A percentile compares a stretch with the other conserved stretches of the same genome.
Evolutionary conservation across 2,329 filamentous ascomycete genomes (phyloP).

Genomic region (Pseudocercospora fijiensis): DNA sequence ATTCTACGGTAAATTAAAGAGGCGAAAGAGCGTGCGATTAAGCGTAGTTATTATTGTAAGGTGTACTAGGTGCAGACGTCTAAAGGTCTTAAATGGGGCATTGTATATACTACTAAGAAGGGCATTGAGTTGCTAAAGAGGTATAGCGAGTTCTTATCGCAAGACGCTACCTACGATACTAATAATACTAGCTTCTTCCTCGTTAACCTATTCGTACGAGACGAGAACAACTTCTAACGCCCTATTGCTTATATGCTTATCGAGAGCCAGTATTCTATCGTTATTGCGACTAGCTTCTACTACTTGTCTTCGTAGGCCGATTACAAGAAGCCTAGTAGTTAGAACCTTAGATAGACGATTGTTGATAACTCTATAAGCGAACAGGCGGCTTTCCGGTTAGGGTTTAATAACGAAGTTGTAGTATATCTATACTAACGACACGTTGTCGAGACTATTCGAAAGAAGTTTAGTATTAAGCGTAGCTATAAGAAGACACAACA

Average conservation of each 20-base stretch:
- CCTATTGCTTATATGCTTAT: background rate
- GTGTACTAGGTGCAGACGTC: background rate
- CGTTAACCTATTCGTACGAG: background rate
- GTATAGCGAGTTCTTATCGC: background rate
- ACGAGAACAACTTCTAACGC: background rate
- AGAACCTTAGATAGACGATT: background rate
- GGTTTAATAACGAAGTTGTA: background rate
- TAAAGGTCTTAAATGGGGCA: background rate
- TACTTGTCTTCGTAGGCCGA: background rate
- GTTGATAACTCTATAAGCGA: background rate
- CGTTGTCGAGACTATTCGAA: background rate
- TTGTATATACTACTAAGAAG: background rate
- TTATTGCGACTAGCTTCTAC: background rate
- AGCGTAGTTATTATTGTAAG: background rate
- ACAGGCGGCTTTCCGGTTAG: background rate
- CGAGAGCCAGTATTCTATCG: background rate
- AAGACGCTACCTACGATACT: background rate
- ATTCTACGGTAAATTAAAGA: background rate
- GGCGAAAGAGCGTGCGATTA: background rate
- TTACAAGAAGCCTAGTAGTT: background rate
- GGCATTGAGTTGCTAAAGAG: background rate
- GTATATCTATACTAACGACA: background rate
- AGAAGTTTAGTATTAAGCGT: background rate
- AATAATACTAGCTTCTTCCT: background rate
- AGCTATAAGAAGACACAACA: background rate